Evolutionary conservation across 257 asterid species (phyloP).

Genomic region (Solanum chmielewskii): DNA sequence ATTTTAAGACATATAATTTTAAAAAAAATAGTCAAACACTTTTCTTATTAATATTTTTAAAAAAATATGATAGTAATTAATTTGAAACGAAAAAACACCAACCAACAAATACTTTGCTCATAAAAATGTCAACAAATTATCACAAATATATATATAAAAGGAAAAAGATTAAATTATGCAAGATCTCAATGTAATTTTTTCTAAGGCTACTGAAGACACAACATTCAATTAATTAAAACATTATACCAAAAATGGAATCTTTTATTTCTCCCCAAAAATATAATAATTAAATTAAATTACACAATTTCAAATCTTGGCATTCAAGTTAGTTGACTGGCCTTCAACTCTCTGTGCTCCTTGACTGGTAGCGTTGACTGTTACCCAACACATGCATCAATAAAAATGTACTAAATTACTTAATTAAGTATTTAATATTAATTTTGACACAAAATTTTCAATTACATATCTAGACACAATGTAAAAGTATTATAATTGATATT

Average conservation of each 20-base stretch:
- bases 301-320: constrained; percentile 12
- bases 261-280: neutral
- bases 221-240: neutral
- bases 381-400: neutral
- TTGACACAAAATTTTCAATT: neutral
- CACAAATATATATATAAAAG: neutral
- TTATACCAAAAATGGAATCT: neutral
- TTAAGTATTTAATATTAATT: too few species aligned
- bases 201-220: neutral
- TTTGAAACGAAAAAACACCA: neutral
- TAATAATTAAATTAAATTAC: neutral
- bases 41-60: neutral
- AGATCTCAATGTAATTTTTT: neutral
- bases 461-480: neutral
- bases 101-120: neutral
- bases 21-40: neutral
- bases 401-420: neutral
- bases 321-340: constrained; percentile 14
- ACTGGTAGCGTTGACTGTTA: neutral
- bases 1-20: neutral
- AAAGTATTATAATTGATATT: too few species aligned
- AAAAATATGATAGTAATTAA: too few species aligned
- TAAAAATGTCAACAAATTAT: neutral
- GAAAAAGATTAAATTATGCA: neutral
- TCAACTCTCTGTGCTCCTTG: neutral